Conservation (phyloP, 75 land plant species). For the Pseudotsuga menziesii region DNA sequence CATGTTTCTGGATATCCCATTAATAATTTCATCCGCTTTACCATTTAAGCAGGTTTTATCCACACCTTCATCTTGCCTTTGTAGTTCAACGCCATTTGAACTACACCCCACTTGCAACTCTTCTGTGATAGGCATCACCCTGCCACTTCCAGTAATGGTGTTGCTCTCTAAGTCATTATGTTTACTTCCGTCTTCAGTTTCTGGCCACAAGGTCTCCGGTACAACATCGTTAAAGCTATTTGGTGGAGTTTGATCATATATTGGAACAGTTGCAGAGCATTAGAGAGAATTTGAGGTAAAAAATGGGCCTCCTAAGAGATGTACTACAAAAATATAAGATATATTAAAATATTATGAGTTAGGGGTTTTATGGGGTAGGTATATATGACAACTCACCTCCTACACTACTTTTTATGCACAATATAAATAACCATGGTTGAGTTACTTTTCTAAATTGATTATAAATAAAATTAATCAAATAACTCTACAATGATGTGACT, state of each 20-base stretch:
- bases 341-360: too few species aligned
- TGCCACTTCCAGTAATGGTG: neutral
- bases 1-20: neutral
- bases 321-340: too few species aligned
- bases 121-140: constrained; percentile 6
- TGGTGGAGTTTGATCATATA: constrained; percentile 18
- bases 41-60: neutral
- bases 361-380: too few species aligned
- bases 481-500: too few species aligned
- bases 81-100: neutral
- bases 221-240: constrained; percentile 4
- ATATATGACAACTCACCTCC: too few species aligned
- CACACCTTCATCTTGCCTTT: constrained; percentile 4
- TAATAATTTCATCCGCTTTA: neutral
- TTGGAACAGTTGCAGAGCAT: constrained; percentile 5
- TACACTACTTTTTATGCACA: too few species aligned
- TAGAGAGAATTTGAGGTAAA: too few species aligned
- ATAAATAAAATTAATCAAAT: too few species aligned
- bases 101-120: neutral
- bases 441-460: too few species aligned
- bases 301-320: too few species aligned
- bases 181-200: constrained; percentile 8
- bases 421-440: too few species aligned
- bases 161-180: neutral
- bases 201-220: neutral